phyloP scores from a whole-genome alignment of 2,329 filamentous ascomycete species.

The Hypoxylon sp. region DNA sequence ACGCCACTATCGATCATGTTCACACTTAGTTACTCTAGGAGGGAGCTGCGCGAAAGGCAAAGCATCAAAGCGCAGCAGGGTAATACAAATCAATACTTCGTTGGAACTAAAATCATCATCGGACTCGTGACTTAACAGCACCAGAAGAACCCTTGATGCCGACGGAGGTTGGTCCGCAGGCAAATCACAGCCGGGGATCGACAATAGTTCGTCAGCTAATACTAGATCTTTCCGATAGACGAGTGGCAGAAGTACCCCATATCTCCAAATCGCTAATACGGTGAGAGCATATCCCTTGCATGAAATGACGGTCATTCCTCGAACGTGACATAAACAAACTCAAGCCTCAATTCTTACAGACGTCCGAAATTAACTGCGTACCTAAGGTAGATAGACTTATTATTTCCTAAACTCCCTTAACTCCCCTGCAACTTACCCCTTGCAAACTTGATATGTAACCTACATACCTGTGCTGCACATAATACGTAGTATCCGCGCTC shows the following conservation, averaged over 20 bases:
- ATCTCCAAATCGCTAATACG: constrained; percentile 6
- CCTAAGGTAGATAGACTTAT: neutral
- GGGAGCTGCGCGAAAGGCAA: constrained; percentile 42
- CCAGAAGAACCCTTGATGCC: neutral
- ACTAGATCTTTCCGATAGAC: constrained; percentile 2
- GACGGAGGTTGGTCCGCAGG: neutral
- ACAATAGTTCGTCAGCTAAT: constrained; percentile 3
- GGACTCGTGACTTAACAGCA: constrained; percentile 7
- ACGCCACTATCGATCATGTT: constrained; percentile 23
- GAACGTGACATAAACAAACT: constrained; percentile 9
- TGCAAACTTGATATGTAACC: constrained; percentile 6
- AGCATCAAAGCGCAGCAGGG: constrained; percentile 40
- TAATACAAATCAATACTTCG: constrained; percentile 42
- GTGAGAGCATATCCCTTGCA: constrained; percentile 10
- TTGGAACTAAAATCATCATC: constrained; percentile 16
- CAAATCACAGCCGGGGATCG: constrained; percentile 4
- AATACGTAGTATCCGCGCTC: constrained; percentile 1
- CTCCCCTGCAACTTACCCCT: neutral
- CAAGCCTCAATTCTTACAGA: constrained; percentile 3
- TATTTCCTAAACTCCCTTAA: constrained; percentile 4
- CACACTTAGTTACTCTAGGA: constrained; percentile 28
- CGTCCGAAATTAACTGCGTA: constrained; percentile 3
- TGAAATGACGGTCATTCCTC: constrained; percentile 2
- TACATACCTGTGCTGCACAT: neutral
- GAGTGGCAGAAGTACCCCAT: constrained; percentile 2